Conservation (phyloP, 352 stramenopile genomes). For the Globisporangium viniferum region DNA sequence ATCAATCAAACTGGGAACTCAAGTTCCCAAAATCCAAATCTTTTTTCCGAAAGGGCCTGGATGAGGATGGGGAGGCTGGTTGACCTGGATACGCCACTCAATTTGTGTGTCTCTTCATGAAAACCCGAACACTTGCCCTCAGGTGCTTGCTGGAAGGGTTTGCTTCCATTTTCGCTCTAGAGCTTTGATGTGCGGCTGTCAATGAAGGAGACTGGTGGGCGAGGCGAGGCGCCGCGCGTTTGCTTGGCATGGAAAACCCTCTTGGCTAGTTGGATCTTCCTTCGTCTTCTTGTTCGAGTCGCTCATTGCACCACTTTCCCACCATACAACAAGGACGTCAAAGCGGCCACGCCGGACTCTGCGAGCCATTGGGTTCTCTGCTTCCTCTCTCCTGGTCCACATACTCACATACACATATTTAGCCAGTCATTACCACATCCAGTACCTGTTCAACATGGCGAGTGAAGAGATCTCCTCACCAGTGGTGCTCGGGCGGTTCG, state of each 20-base stretch:
- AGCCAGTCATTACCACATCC: too few species aligned
- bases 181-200: background rate
- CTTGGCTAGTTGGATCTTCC: background rate
- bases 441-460: background rate
- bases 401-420: background rate
- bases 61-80: background rate
- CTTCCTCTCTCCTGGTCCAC: background rate
- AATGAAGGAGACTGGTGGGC: background rate
- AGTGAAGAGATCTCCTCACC: background rate
- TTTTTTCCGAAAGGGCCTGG: background rate
- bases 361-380: background rate
- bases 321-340: too few species aligned
- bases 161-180: background rate
- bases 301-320: background rate
- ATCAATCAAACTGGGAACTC: background rate
- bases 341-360: background rate
- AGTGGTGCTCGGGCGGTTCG: constrained; percentile 16
- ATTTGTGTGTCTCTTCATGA: background rate
- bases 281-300: background rate
- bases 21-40: background rate
- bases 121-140: background rate
- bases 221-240: background rate
- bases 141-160: background rate
- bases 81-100: background rate
- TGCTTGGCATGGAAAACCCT: background rate